Conservation (phyloP, 768 basidiomycete genomes). For the Jaapia argillacea region DNA sequence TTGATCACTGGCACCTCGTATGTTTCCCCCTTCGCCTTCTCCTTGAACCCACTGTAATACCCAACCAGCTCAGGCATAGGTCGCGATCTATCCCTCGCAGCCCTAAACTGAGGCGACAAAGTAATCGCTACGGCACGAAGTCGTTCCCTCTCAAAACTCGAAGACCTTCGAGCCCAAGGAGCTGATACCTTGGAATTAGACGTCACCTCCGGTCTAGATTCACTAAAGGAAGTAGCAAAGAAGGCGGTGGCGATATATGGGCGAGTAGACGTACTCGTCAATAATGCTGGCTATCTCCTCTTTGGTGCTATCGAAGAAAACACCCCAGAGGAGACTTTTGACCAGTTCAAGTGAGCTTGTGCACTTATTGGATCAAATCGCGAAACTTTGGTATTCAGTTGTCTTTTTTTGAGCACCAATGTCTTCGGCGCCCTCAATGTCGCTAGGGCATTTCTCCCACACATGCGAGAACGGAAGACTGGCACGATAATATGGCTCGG, state of each 20-base stretch:
- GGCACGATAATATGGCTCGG: constrained; percentile 42
- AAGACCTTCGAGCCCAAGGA: constrained; percentile 9
- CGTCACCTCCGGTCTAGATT: constrained; percentile 33
- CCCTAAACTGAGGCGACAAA: constrained; percentile 44
- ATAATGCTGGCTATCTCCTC: constrained; percentile 47
- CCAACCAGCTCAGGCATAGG: background rate
- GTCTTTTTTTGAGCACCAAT: too few species aligned
- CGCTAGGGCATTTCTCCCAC: constrained; percentile 40
- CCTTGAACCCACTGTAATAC: constrained; percentile 43
- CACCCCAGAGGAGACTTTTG: constrained; percentile 43
- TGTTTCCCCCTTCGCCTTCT: too few species aligned
- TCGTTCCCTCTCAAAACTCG: constrained; percentile 29
- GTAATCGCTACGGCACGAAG: constrained; percentile 51
- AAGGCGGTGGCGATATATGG: constrained; percentile 38
- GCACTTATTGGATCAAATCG: background rate
- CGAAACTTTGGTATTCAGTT: background rate
- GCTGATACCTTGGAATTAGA: constrained; percentile 32
- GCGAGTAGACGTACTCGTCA: constrained; percentile 50
- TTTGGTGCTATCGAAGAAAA: constrained; percentile 45
- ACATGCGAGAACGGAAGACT: constrained; percentile 33
- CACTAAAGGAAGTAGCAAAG: constrained; percentile 31
- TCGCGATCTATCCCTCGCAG: constrained; percentile 12
- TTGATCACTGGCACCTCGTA: constrained; percentile 28
- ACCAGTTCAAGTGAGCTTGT: background rate
- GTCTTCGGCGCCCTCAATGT: constrained; percentile 40